Evolutionary conservation across 75 land plant genomes (phyloP).

Genomic region (Cupressus sempervirens): DNA sequence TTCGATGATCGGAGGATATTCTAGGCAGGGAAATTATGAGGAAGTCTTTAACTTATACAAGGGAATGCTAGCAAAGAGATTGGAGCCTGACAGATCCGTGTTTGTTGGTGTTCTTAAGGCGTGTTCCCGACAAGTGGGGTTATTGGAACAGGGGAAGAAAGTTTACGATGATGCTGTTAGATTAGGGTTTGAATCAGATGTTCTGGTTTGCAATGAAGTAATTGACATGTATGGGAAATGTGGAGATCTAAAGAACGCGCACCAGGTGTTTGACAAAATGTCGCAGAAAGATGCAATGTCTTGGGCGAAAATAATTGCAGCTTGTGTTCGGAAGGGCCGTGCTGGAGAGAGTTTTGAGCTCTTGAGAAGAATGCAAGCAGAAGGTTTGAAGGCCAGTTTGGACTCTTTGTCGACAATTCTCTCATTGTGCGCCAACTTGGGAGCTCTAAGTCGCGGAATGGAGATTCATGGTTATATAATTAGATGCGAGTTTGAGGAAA

Average conservation of each 20-base stretch:
- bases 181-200: constrained; percentile 15
- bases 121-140: constrained; percentile 1
- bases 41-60: constrained; percentile 17
- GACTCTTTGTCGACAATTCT: constrained; percentile 6
- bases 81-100: constrained; percentile 24
- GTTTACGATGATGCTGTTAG: constrained; percentile 14
- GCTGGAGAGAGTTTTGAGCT: constrained; percentile 28
- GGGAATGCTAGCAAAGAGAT: constrained; percentile 25
- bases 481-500: constrained; percentile 9
- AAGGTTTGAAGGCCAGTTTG: constrained; percentile 15
- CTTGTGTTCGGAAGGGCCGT: constrained; percentile 22
- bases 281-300: constrained; percentile 44
- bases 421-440: constrained; percentile 13
- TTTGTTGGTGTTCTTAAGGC: constrained; percentile 16
- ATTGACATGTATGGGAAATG: constrained; percentile 34
- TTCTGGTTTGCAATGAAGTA: constrained; percentile 19
- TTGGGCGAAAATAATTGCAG: constrained; percentile 56
- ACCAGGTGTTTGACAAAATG: constrained; percentile 36
- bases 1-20: constrained; percentile 17
- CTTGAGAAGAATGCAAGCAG: constrained; percentile 17
- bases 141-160: constrained; percentile 13
- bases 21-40: constrained; percentile 6
- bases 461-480: constrained; percentile 17
- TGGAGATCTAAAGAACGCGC: constrained; percentile 32
- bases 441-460: constrained; percentile 9